Conservation (phyloP, 163 green algal species). For the Chlamydomonas reinhardtii region DNA sequence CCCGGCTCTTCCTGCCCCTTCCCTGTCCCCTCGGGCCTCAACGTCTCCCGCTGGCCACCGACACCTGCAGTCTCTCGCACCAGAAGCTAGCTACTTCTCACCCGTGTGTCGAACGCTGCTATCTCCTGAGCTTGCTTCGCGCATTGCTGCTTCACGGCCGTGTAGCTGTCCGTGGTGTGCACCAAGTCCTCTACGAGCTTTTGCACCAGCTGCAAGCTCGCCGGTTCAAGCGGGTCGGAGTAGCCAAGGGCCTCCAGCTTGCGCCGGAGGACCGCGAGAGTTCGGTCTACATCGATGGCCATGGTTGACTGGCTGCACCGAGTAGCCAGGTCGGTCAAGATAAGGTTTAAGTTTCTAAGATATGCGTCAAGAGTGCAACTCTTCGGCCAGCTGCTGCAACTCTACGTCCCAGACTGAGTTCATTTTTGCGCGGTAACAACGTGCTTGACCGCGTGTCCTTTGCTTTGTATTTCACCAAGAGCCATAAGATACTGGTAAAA, state of each 20-base stretch:
- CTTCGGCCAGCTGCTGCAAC: no score
- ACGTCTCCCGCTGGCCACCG: no score
- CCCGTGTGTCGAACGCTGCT: conserved; percentile 65
- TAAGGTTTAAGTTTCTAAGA: not conserved
- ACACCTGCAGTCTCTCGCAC: no score
- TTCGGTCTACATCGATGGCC: conserved; percentile 10
- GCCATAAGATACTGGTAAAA: no score
- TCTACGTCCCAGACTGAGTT: no score
- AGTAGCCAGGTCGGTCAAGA: no score
- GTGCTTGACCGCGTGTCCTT: no score
- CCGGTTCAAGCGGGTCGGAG: conserved; percentile 66
- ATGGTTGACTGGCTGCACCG: not conserved
- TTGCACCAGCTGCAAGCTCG: conserved; percentile 61
- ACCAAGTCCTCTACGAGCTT: conserved; percentile 80
- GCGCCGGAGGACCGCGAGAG: conserved; percentile 49
- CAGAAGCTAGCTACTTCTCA: not conserved
- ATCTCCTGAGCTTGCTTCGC: conserved; percentile 69
- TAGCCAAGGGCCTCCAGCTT: conserved; percentile 77
- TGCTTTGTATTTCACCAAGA: no score
- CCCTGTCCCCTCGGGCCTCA: no score
- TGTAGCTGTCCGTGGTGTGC: conserved; percentile 77
- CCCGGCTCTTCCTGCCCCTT: no score
- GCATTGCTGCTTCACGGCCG: conserved; percentile 68
- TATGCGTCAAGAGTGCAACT: not conserved
- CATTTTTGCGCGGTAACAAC: no score